Conservation (phyloP, 768 basidiomycete species). For the Boletus pseudo-olivaceus region DNA sequence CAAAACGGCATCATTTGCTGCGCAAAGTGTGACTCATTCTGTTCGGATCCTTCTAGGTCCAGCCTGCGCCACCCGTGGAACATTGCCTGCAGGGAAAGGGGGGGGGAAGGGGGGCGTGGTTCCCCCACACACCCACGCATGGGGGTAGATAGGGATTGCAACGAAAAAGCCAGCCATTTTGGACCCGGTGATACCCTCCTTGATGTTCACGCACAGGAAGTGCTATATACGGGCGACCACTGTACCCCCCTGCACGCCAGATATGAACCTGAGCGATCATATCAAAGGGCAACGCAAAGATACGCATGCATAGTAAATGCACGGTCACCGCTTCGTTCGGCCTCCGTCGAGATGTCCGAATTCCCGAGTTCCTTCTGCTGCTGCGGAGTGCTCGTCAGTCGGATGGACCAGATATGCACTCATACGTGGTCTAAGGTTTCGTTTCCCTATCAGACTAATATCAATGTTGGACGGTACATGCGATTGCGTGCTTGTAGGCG, state of each 20-base stretch:
- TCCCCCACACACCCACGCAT: conserved; percentile 4
- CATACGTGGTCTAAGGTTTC: not conserved
- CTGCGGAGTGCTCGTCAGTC: not conserved
- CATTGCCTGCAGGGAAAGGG: not conserved
- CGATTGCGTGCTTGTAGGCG: not conserved
- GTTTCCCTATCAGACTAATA: not conserved
- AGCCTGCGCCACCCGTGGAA: not conserved
- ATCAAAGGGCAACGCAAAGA: not conserved
- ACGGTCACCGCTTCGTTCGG: not conserved
- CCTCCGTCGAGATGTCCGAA: too few relatives aligned
- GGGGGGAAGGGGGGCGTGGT: not conserved
- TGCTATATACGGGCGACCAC: conserved; percentile 1
- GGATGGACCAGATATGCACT: not conserved
- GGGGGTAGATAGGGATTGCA: not conserved
- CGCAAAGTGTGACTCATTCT: not conserved
- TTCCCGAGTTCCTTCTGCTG: too few relatives aligned
- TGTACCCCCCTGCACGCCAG: not conserved
- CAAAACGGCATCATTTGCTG: not conserved
- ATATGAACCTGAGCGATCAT: not conserved
- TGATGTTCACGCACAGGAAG: conserved; percentile 9
- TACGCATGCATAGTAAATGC: not conserved
- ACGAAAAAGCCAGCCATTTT: not conserved
- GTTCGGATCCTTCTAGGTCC: not conserved
- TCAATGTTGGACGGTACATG: not conserved
- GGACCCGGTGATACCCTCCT: not conserved